These are phyloP conservation scores for Aureobasidium namibiae DNA, from an alignment of 2,329 filamentous ascomycete species.

Conservation along the genomic window DNA sequence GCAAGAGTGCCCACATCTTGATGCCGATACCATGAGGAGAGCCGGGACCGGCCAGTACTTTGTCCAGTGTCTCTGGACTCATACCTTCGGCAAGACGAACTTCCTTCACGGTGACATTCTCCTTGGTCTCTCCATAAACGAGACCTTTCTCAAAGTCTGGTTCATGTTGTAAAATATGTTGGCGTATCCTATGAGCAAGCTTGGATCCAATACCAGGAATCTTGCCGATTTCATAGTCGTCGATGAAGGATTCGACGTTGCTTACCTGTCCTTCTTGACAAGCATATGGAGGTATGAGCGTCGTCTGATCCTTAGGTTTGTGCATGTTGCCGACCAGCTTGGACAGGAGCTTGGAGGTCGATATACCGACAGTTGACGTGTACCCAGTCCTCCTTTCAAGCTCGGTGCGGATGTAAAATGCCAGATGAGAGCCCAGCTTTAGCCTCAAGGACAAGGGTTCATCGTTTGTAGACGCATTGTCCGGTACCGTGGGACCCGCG, in stretches of 20 bases:
- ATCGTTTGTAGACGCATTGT: not conserved
- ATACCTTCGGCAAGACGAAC: conserved; percentile 57
- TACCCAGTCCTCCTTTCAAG: conserved; percentile 73
- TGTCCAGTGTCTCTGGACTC: conserved; percentile 56
- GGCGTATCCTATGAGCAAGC: conserved; percentile 59
- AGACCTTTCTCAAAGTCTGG: conserved; percentile 37
- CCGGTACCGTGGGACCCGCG: conserved; percentile 55
- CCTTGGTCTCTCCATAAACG: conserved; percentile 43
- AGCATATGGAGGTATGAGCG: conserved; percentile 59
- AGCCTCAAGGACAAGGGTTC: conserved; percentile 45
- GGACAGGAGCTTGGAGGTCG: conserved; percentile 76
- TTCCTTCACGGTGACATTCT: conserved; percentile 55
- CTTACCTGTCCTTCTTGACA: conserved; percentile 16
- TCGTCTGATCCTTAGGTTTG: conserved; percentile 84
- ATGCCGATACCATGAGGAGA: conserved; percentile 62
- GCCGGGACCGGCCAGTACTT: conserved; percentile 61
- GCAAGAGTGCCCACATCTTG: conserved; percentile 68
- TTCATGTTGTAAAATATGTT: conserved; percentile 45
- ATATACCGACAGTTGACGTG: conserved; percentile 79
- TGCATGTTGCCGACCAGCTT: conserved; percentile 78
- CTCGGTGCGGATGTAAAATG: conserved; percentile 60
- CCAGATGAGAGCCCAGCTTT: conserved; percentile 72
- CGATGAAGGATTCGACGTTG: conserved; percentile 59
- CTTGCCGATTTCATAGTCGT: conserved; percentile 65
- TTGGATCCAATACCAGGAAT: conserved; percentile 83